phyloP scores from a whole-genome alignment of 768 basidiomycete genomes.

The Boletus sp. region DNA sequence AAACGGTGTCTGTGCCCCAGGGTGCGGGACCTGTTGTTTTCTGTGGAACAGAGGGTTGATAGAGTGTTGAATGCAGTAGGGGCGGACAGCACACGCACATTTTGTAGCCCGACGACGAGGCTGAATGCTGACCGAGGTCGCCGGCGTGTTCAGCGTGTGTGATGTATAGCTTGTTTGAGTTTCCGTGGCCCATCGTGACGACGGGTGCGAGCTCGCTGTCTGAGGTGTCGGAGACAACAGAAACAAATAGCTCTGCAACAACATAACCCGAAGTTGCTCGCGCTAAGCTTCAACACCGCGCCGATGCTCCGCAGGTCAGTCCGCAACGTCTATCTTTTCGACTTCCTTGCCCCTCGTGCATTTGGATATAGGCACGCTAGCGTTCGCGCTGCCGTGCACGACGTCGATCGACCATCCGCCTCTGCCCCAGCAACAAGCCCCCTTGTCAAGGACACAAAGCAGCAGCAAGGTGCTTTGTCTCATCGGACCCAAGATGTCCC shows the following conservation, averaged over 20 bases:
- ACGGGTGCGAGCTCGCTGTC: background rate
- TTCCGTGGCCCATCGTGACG: conserved; percentile 73
- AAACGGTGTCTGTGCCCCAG: conserved; percentile 68
- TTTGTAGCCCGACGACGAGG: conserved; percentile 73
- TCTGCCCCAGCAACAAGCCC: background rate
- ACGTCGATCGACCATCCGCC: background rate
- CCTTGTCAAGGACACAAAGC: conserved; percentile 6
- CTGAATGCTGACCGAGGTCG: conserved; percentile 74
- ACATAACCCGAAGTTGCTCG: background rate
- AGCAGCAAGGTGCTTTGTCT: conserved; percentile 5
- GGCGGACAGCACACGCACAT: conserved; percentile 42
- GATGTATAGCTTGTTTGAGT: conserved; percentile 82
- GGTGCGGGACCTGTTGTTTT: conserved; percentile 65
- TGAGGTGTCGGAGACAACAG: background rate
- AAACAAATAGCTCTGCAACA: conserved; percentile 2
- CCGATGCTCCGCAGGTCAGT: conserved; percentile 29
- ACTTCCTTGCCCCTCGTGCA: conserved; percentile 43
- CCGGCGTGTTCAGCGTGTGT: conserved; percentile 88
- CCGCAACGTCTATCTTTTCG: conserved; percentile 30
- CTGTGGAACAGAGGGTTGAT: conserved; percentile 33
- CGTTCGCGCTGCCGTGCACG: conserved; percentile 6
- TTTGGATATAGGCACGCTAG: conserved; percentile 20
- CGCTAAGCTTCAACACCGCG: background rate
- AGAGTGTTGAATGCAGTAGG: background rate
- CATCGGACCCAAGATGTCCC: conserved; percentile 14